These are phyloP conservation scores for Ceratobasidium sp. DNA, from an alignment of 1,284 basidiomycete species.

Conservation along the genomic window DNA sequence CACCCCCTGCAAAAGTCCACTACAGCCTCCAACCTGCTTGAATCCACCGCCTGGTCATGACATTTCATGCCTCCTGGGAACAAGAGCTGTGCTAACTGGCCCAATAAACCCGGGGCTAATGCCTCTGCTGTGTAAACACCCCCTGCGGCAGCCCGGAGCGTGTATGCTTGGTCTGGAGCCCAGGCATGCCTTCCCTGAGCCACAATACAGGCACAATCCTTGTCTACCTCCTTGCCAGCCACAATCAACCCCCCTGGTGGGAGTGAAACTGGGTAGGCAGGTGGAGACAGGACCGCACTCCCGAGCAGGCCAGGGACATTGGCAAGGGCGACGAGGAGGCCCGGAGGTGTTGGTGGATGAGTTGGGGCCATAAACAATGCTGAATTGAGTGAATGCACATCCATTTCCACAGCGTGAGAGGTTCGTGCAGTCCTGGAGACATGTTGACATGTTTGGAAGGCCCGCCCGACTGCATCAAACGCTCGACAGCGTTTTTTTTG, in stretches of 20 bases:
- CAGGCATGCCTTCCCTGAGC: background rate
- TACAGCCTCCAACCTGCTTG: background rate
- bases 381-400: background rate
- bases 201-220: background rate
- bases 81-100: background rate
- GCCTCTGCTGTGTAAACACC: background rate
- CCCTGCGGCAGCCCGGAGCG: background rate
- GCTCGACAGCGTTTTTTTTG: background rate
- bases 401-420: background rate
- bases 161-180: background rate
- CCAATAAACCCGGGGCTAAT: background rate
- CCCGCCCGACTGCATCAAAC: slow-evolving; percentile 1
- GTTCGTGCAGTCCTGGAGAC: background rate
- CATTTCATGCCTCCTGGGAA: background rate
- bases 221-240: background rate
- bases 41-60: background rate
- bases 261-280: background rate
- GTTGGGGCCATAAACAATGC: background rate
- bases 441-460: background rate
- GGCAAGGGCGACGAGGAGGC: background rate
- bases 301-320: background rate
- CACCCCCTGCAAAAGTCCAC: background rate
- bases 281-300: background rate
- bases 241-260: background rate
- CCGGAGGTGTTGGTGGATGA: background rate